These are phyloP conservation scores for Chiua virens DNA, from an alignment of 768 basidiomycete species.

Conservation along the genomic window DNA sequence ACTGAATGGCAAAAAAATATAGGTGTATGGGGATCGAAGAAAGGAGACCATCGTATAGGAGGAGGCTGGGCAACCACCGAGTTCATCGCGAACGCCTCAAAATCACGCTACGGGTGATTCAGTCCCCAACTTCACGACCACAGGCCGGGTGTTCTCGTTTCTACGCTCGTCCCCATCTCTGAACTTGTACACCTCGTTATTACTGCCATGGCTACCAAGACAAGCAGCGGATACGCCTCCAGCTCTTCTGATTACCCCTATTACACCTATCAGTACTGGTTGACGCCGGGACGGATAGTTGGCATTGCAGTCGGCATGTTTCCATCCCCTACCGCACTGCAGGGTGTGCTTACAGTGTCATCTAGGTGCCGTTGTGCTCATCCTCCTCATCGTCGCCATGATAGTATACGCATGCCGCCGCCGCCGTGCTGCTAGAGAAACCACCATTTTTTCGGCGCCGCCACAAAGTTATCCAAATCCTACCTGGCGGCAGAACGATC, in stretches of 20 bases:
- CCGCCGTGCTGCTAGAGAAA: background rate
- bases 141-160: background rate
- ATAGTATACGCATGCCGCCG: constrained; percentile 5
- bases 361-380: constrained; percentile 9
- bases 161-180: no score
- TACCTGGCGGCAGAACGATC: constrained; percentile 8
- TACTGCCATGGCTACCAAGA: constrained; percentile 1
- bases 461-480: background rate
- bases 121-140: background rate
- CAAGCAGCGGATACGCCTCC: constrained; percentile 11
- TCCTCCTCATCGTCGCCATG: constrained; percentile 10
- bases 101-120: no score
- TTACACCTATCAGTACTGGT: constrained; percentile 16
- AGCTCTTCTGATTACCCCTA: background rate
- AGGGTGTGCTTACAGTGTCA: background rate
- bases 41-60: background rate
- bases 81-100: background rate
- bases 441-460: background rate
- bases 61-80: background rate
- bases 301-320: constrained; percentile 27
- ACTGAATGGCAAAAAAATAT: background rate
- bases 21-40: background rate
- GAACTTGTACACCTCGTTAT: background rate
- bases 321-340: no score
- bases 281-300: constrained; percentile 27